These are phyloP conservation scores for Sugiyamaella chiloensis DNA, from an alignment of 805 yeast genomes.

Conservation along the genomic window DNA sequence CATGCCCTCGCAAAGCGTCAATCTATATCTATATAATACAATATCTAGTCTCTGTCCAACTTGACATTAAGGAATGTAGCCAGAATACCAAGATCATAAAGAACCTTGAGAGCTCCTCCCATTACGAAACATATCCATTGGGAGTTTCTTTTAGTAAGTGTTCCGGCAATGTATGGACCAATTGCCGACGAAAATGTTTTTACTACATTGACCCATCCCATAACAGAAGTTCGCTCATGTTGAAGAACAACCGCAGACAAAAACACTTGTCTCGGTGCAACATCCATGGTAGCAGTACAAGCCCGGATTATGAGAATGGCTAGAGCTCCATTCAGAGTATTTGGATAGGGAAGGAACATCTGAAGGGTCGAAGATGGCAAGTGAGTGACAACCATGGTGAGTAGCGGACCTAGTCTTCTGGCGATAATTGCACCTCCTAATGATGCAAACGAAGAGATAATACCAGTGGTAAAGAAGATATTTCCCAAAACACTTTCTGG, in stretches of 20 bases:
- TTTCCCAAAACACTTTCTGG: slow-evolving; percentile 60
- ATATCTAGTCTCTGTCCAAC: slow-evolving; percentile 17
- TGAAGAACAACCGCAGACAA: slow-evolving; percentile 64
- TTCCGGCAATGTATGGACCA: slow-evolving; percentile 77
- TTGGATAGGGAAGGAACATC: slow-evolving; percentile 49
- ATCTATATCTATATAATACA: no score
- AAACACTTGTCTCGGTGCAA: slow-evolving; percentile 80
- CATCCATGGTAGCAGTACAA: slow-evolving; percentile 75
- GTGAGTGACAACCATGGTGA: slow-evolving; percentile 70
- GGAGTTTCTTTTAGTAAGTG: slow-evolving; percentile 46
- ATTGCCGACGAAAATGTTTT: slow-evolving; percentile 77
- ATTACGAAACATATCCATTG: slow-evolving; percentile 35
- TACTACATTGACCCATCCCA: slow-evolving; percentile 83
- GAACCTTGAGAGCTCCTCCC: slow-evolving; percentile 35
- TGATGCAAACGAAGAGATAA: slow-evolving; percentile 60
- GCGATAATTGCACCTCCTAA: slow-evolving; percentile 44
- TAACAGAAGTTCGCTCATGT: slow-evolving; percentile 66
- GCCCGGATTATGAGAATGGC: slow-evolving; percentile 52
- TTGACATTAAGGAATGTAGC: slow-evolving; percentile 17
- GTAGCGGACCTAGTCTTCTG: slow-evolving; percentile 67
- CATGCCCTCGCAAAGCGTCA: no score
- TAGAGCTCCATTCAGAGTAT: slow-evolving; percentile 43
- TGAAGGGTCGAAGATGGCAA: slow-evolving; percentile 70
- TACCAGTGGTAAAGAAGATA: slow-evolving; percentile 61
- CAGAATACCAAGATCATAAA: slow-evolving; percentile 35